Base-by-base conservation (phyloP, 2,329 filamentous ascomycete species). In the Aspergillus caelatus region DNA sequence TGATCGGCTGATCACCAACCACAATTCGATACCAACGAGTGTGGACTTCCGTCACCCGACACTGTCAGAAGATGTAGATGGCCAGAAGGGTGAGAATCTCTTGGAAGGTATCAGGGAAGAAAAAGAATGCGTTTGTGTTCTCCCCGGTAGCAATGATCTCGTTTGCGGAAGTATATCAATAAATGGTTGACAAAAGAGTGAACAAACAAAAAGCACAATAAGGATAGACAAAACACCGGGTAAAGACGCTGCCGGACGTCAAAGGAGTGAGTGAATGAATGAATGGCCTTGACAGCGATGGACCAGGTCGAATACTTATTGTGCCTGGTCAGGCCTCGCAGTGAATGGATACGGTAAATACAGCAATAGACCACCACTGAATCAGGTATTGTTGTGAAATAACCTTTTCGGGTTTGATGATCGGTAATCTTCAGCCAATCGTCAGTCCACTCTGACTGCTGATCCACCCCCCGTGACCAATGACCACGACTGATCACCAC, bases 1-100 rank as follows among this genome's bases (percentile, higher is more conserved):
- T 19, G 58, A 62, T 64, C 64, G 57, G 62, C 54, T 68, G 66
- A 69, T 61, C 54, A 32, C 41, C 58, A 43, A 23, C 39, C n/a
- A 53, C 8, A n/a, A 26, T 39, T 28, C 23, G 39, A 26, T 9
- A 21, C n/a, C 45, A 52, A 57, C 28, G 58, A 30, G n/a, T 46
- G 30, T 45, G 28, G 54, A 19, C 11, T 3, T 21, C 10, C 46
- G 66, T 67, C 65, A 67, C 65, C 59, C 58, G 67, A 64, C 41
- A 39, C n/a, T 23, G 58, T 68, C 61, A 62, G 61, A 58, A 57
- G 60, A 14, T 32, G 10, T 34, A 5, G 34, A 32, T 16, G 19
- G 48, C n/a, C 14, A 28, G 21, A 48, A 23, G 16, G 34, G 21
- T 54, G 26, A 16, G 26, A 23, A n/a, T 32, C 19, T 1, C n/a